A percentile compares a stretch with the other conserved stretches of the same genome.
These are phyloP conservation scores for Agrocybe praecox DNA, from an alignment of 768 basidiomycete species.

Conservation along the genomic window DNA sequence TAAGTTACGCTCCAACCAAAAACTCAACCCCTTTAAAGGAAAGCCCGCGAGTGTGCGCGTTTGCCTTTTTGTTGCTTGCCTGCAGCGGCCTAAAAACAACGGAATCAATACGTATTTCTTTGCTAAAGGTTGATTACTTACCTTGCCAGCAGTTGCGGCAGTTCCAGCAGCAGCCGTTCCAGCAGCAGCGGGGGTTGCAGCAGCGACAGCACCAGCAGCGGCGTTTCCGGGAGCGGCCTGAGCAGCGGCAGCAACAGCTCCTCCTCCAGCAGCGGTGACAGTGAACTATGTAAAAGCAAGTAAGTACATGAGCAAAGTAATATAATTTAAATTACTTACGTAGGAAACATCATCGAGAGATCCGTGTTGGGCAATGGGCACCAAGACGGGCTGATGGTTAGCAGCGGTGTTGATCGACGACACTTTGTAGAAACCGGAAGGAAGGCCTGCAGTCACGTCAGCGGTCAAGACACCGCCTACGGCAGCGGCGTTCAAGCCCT, in stretches of 20 bases:
- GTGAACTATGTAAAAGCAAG: conserved; percentile 11
- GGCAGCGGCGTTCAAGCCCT: conserved; percentile 48
- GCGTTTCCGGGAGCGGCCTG: neutral
- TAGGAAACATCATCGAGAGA: conserved; percentile 59
- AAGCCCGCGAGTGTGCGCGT: conserved; percentile 11
- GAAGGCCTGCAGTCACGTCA: conserved; percentile 54
- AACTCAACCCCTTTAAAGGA: conserved; percentile 6
- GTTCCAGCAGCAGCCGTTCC: conserved; percentile 5
- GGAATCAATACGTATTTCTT: conserved; percentile 3
- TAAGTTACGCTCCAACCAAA: conserved; percentile 26
- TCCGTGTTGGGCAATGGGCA: conserved; percentile 63
- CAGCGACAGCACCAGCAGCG: conserved; percentile 8
- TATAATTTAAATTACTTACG: conserved; percentile 32
- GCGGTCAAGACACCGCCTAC: conserved; percentile 52
- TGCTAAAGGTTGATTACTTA: conserved; percentile 1
- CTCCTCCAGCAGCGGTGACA: conserved; percentile 14
- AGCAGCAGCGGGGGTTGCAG: conserved; percentile 5
- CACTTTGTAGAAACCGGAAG: conserved; percentile 60
- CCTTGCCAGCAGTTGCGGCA: conserved; percentile 9
- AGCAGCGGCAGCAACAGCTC: conserved; percentile 13
- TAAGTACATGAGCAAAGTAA: neutral
- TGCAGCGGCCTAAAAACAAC: neutral
- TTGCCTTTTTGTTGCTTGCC: conserved; percentile 10
- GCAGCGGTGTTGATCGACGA: conserved; percentile 58
- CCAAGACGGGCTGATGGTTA: conserved; percentile 64